Conservation (phyloP, 768 basidiomycete genomes). For the Pulveroboletus sp. region DNA sequence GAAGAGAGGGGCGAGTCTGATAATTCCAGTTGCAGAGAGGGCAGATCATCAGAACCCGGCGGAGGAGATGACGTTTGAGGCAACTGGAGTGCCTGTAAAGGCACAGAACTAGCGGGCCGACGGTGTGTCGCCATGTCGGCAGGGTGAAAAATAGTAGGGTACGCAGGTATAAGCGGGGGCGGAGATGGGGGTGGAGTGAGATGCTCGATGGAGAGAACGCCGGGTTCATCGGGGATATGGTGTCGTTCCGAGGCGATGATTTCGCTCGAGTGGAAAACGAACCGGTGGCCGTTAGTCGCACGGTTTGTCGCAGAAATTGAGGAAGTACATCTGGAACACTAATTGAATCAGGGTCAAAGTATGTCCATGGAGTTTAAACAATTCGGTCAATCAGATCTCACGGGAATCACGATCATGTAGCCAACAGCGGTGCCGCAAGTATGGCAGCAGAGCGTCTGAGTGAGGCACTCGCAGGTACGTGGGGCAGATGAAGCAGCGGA, state of each 20-base stretch:
- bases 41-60: slow-evolving; percentile 16
- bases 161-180: slow-evolving; percentile 28
- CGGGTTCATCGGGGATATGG: slow-evolving; percentile 59
- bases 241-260: slow-evolving; percentile 58
- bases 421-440: slow-evolving; percentile 72
- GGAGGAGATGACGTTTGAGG: slow-evolving; percentile 16
- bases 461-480: slow-evolving; percentile 82
- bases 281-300: slow-evolving; percentile 79
- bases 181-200: slow-evolving; percentile 28
- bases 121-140: slow-evolving; percentile 25
- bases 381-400: slow-evolving; percentile 19
- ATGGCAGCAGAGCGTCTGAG: slow-evolving; percentile 76
- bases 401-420: slow-evolving; percentile 75
- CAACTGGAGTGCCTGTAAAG: slow-evolving; percentile 21
- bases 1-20: slow-evolving; percentile 23
- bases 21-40: slow-evolving; percentile 21
- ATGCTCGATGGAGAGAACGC: slow-evolving; percentile 47
- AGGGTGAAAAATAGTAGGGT: slow-evolving; percentile 25
- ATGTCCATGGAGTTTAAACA: slow-evolving; percentile 4
- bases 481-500: slow-evolving; percentile 27
- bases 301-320: slow-evolving; percentile 63
- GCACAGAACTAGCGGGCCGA: slow-evolving; percentile 1
- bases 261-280: slow-evolving; percentile 78
- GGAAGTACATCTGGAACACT: slow-evolving; percentile 71
- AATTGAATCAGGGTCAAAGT: slow-evolving; percentile 12